Evolutionary conservation across 179 eudicot species (phyloP), one percentile per base, ranked within the genome.

Genomic region (Camellia oleifera): DNA sequence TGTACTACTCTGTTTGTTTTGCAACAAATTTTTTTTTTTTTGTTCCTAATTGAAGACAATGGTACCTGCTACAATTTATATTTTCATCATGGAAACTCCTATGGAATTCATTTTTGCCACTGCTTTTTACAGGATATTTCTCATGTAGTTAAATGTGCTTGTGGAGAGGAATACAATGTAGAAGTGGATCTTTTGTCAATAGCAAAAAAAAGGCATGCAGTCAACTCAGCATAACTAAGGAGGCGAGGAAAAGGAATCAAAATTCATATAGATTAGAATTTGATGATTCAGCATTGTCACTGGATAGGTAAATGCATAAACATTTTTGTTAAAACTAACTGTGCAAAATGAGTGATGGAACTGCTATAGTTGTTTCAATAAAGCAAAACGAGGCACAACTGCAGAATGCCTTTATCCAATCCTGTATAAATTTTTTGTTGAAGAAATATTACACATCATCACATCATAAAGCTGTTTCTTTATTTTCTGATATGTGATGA

Each of bases 101-200:
- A n/a, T 17, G 17, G 62, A 75, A 75, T 58, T 61, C 53, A n/a
- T 6, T 26, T 10, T 10, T 48, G 56, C 48, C 58, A 7, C 44
- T 72, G 15, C 20, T 13, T 75, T 71, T 82, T 64, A 18, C 87
- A 93, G 95, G 94, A 83, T 76, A 85, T 93, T 79, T 87, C 90
- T 4, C 89, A 89, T 63, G 74, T 75, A 0, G 79, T 88, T 82
- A 86, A 74, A 81, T 92, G 94, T 78, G 84, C 82, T 53, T 93
- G 95, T 85, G 96, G 94, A 74, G 86, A 77, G 82, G 94, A 89
- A 78, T 89, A 83, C 89, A 88, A 84, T 73, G 86, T 91, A 78
- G 87, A 82, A 72, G 60, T 84, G 73, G 87, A 66, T 75, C 32
- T 5, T 32, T 45, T 74, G 82, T 79, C 78, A 8, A 77, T 76